phyloP scores from a whole-genome alignment of 2,329 filamentous ascomycete genomes.

The Colletotrichum lupini region DNA sequence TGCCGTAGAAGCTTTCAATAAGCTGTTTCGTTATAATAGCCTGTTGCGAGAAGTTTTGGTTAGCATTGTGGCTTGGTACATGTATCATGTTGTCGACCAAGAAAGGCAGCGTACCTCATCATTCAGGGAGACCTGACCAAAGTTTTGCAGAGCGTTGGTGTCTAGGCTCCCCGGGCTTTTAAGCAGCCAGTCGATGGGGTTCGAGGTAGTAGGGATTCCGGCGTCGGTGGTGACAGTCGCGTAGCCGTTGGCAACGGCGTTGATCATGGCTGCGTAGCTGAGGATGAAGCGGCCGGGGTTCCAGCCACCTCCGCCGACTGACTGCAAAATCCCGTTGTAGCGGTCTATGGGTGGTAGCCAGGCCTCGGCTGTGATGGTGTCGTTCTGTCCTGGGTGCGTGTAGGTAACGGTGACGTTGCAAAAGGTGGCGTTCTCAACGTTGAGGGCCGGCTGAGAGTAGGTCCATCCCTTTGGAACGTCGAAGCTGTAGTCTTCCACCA shows the following conservation, averaged over 20 bases:
- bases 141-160: slow-evolving; percentile 44
- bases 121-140: slow-evolving; percentile 40
- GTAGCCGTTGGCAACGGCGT: slow-evolving; percentile 36
- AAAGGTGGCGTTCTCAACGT: slow-evolving; percentile 5
- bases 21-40: no score
- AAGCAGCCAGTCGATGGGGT: slow-evolving; percentile 27
- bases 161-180: slow-evolving; percentile 17
- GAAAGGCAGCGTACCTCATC: slow-evolving; percentile 53
- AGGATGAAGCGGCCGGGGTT: slow-evolving; percentile 36
- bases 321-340: slow-evolving; percentile 45
- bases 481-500: no score
- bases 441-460: no score
- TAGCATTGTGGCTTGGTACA: no score
- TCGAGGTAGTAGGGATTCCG: slow-evolving; percentile 9
- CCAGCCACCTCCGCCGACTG: slow-evolving; percentile 45
- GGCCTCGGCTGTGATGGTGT: slow-evolving; percentile 38
- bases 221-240: slow-evolving; percentile 37
- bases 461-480: no score
- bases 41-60: no score
- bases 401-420: slow-evolving; percentile 44
- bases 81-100: no score
- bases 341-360: slow-evolving; percentile 42
- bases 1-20: no score
- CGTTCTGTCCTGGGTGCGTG: slow-evolving; percentile 38
- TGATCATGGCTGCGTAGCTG: slow-evolving; percentile 28